Evolutionary conservation across 2,329 filamentous ascomycete species (phyloP).

Genomic region (Trichoderma atroviride): DNA sequence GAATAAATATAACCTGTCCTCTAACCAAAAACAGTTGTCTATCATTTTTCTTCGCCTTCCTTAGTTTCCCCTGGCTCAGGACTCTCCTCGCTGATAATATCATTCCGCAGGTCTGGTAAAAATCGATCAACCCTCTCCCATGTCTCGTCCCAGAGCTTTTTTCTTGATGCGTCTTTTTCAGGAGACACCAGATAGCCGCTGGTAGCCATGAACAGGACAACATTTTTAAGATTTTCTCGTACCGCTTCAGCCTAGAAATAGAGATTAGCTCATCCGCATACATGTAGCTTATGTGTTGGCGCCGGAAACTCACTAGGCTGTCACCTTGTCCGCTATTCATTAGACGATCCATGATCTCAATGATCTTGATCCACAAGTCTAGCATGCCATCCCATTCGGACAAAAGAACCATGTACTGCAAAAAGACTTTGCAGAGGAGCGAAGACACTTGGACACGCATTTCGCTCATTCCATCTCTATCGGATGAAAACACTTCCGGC

Average conservation of each 20-base stretch:
- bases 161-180: conserved; percentile 55
- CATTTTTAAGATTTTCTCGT: conserved; percentile 93
- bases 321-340: conserved; percentile 96
- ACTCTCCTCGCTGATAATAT: conserved; percentile 35
- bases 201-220: conserved; percentile 91
- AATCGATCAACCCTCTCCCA: conserved; percentile 69
- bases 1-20: background rate
- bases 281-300: background rate
- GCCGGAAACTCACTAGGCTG: conserved; percentile 66
- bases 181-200: conserved; percentile 81
- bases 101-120: conserved; percentile 60
- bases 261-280: background rate
- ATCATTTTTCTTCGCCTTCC: background rate
- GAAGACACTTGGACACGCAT: conserved; percentile 90
- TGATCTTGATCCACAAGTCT: conserved; percentile 87
- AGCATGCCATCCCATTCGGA: conserved; percentile 87
- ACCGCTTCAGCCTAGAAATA: conserved; percentile 81
- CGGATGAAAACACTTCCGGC: conserved; percentile 90
- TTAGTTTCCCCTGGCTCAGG: background rate
- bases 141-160: conserved; percentile 63
- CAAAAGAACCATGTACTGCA: conserved; percentile 87
- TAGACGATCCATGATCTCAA: conserved; percentile 91
- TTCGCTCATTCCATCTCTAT: conserved; percentile 91
- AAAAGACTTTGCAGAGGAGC: conserved; percentile 89
- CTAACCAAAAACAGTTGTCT: background rate